Evolutionary conservation across 1,139 yeast species (phyloP).

Genomic region (Pichia sp.): DNA sequence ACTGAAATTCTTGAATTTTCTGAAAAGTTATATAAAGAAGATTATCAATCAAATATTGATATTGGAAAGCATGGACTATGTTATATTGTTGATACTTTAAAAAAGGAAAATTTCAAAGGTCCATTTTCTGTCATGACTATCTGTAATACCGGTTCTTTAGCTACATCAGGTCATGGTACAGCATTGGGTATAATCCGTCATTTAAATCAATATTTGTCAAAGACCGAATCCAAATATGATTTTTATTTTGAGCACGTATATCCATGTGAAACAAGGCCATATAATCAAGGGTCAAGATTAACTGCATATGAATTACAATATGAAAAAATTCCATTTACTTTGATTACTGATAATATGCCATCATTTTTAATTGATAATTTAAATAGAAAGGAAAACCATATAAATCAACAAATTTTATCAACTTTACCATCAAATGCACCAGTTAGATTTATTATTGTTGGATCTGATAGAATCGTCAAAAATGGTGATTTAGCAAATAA

Average conservation of each 20-base stretch:
- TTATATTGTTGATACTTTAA: slow-evolving; percentile 49
- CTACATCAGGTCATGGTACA: slow-evolving; percentile 96
- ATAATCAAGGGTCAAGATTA: slow-evolving; percentile 90
- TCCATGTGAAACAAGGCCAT: slow-evolving; percentile 93
- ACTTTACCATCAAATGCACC: slow-evolving; percentile 40
- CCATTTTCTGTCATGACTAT: slow-evolving; percentile 80
- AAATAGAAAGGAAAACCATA: slow-evolving; percentile 19
- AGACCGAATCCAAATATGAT: slow-evolving; percentile 28
- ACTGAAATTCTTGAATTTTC: slow-evolving; percentile 45
- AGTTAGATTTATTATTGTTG: slow-evolving; percentile 84
- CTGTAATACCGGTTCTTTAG: slow-evolving; percentile 83
- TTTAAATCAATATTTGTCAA: slow-evolving; percentile 34
- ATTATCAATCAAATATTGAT: slow-evolving; percentile 63
- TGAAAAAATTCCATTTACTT: slow-evolving; percentile 79
- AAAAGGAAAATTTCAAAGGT: slow-evolving; percentile 47
- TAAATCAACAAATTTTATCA: slow-evolving; percentile 12
- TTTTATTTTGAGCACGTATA: slow-evolving; percentile 54
- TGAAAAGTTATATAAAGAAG: slow-evolving; percentile 60
- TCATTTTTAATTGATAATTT: slow-evolving; percentile 54
- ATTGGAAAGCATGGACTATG: slow-evolving; percentile 78
- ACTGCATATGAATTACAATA: slow-evolving; percentile 86
- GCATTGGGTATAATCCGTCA: slow-evolving; percentile 89
- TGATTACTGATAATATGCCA: slow-evolving; percentile 89
- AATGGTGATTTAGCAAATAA: slow-evolving; percentile 96
- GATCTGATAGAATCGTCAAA: slow-evolving; percentile 90